Base-by-base conservation (phyloP, 139 green algal species). In the Ettlia oleoabundans region DNA sequence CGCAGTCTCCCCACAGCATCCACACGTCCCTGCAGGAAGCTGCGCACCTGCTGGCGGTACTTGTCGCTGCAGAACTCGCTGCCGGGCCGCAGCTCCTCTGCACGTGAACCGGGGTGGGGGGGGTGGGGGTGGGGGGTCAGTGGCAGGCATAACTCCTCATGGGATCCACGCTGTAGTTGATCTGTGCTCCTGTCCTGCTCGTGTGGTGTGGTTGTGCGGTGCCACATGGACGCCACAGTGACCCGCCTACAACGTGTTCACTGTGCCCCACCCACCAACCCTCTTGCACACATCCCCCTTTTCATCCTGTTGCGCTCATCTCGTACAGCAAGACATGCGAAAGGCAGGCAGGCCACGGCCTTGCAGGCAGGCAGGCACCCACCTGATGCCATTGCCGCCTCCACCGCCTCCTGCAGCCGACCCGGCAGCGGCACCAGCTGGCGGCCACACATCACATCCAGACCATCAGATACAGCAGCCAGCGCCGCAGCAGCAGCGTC, bases 11-110 rank as follows among this genome's bases (percentile, higher is more conserved):
- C 37, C 66, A 88, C 33, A 32, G 75, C 37, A 5, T 26, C 53
- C 67, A 92, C 80, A 85, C 89, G 86, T 43, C 81, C 52, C 38
- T 86, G 33, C 64, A 95, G 85, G 87, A 92, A 94, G n/a, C 28
- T 43, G 10, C 71, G 47, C 71, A 78, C 71, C 51, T 32, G 80
- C 19, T 86, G 55, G 4, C 82, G 75, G 82, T 92, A 95, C 2
- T 83, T 86, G 8, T 72, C 64, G 62, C 84, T 92, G 90, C 82
- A 88, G 32, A 81, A 83, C 15, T 63, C 64, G 47, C 32, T 51
- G 71, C 38, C 71, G 4, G 21, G 5, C 3, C 71, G 33, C 32
- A 78, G 71, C 32, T 78, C 42, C 2, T 78, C 71, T 78, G 71
- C 51, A 47, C 28, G 30, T 2, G 32, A 8, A 15, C 3, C 5